A percentile compares a stretch with the other conserved stretches of the same genome.
Evolutionary conservation across 352 stramenopile genomes (phyloP).

Genomic region (Phytophthora idaei): DNA sequence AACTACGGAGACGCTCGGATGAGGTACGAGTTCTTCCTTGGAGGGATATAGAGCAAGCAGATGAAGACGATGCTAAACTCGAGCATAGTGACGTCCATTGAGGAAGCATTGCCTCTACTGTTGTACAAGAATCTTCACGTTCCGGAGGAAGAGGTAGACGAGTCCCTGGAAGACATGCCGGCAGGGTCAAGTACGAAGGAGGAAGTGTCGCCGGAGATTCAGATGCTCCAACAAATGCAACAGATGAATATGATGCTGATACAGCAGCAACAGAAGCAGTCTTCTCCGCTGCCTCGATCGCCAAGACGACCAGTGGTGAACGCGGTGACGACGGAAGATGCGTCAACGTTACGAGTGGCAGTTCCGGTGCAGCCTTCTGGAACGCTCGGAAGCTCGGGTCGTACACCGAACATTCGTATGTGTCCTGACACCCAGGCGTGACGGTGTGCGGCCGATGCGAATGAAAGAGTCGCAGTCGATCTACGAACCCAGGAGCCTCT

Average conservation of each 20-base stretch:
- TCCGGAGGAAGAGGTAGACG: too few species aligned
- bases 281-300: neutral
- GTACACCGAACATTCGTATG: neutral
- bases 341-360: too few species aligned
- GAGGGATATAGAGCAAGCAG: neutral
- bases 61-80: constrained; percentile 2
- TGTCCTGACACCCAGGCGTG: neutral
- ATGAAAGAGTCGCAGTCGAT: neutral
- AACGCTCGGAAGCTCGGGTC: too few species aligned
- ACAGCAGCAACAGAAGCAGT: neutral
- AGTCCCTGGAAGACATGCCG: neutral
- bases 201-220: too few species aligned
- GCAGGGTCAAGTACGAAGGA: too few species aligned
- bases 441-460: neutral
- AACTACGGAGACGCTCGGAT: constrained; percentile 10
- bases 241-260: constrained; percentile 1
- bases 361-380: too few species aligned
- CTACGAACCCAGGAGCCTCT: neutral
- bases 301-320: neutral
- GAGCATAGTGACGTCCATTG: too few species aligned
- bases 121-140: too few species aligned
- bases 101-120: too few species aligned
- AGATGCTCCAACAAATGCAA: neutral
- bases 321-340: neutral
- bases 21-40: constrained; percentile 10